Conservation (phyloP, 768 basidiomycete species). For the Boletus tylopilopsis region DNA sequence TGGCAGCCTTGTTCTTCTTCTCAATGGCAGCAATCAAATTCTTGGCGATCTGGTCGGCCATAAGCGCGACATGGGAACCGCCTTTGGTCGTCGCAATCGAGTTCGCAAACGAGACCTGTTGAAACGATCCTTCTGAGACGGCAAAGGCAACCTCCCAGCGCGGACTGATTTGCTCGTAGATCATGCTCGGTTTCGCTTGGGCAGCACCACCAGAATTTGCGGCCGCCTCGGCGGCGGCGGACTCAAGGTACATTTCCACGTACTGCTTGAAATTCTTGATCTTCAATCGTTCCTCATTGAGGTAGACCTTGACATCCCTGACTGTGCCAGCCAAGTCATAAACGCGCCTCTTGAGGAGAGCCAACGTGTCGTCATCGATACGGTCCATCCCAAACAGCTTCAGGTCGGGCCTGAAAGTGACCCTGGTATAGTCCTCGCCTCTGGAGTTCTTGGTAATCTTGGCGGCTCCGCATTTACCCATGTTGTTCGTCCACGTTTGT, state of each 20-base stretch:
- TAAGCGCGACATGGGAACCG: conserved; percentile 83
- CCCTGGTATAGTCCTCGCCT: conserved; percentile 87
- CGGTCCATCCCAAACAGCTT: conserved; percentile 85
- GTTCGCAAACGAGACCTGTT: conserved; percentile 97
- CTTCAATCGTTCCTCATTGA: conserved; percentile 89
- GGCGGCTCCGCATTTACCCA: conserved; percentile 80
- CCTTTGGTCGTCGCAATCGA: conserved; percentile 96
- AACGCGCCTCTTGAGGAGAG: conserved; percentile 88
- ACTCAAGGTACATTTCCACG: conserved; percentile 87
- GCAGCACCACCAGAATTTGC: conserved; percentile 78
- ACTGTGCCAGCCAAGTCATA: conserved; percentile 98
- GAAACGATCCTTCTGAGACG: conserved; percentile 86
- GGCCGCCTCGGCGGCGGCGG: conserved; percentile 65
- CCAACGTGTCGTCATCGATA: conserved; percentile 89
- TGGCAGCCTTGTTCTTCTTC: conserved; percentile 98
- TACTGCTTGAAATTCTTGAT: conserved; percentile 97
- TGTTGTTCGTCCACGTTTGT: conserved; percentile 93
- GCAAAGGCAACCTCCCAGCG: conserved; percentile 98
- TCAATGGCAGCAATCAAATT: conserved; percentile 73
- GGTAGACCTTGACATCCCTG: conserved; percentile 86
- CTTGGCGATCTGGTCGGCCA: conserved; percentile 89
- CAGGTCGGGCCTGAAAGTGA: conserved; percentile 92
- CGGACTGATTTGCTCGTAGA: conserved; percentile 74
- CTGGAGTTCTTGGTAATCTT: conserved; percentile 91
- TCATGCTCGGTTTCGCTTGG: conserved; percentile 66